Conservation (phyloP, 306 rosid species). For the Dryas drummondii region DNA sequence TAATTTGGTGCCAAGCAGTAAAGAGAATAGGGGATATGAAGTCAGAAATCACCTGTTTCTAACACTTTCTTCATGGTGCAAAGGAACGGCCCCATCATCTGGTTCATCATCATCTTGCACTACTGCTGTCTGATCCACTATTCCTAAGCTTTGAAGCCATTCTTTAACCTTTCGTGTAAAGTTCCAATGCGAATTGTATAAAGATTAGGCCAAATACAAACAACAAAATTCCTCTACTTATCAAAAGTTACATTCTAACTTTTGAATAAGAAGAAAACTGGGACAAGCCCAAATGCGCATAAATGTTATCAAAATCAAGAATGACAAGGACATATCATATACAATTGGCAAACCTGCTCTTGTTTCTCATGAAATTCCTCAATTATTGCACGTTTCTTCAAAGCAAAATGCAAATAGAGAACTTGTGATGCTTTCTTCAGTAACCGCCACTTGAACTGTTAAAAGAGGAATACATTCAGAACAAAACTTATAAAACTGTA, state of each 20-base stretch:
- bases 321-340: slow-evolving; percentile 4
- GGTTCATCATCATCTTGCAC: slow-evolving; percentile 82
- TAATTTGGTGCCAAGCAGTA: background rate
- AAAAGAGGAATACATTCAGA: background rate
- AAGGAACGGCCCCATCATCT: slow-evolving; percentile 73
- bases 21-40: background rate
- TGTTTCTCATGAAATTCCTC: slow-evolving; percentile 85
- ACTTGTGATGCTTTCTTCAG: slow-evolving; percentile 91
- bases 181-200: background rate
- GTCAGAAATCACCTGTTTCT: slow-evolving; percentile 52
- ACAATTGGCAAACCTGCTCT: slow-evolving; percentile 66
- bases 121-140: slow-evolving; percentile 70
- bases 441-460: slow-evolving; percentile 82
- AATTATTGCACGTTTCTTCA: slow-evolving; percentile 81
- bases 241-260: background rate
- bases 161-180: slow-evolving; percentile 63
- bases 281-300: background rate
- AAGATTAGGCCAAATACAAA: background rate
- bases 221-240: background rate
- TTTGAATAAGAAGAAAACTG: slow-evolving; percentile 10
- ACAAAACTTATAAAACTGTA: background rate
- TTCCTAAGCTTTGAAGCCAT: slow-evolving; percentile 88
- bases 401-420: slow-evolving; percentile 76
- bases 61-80: slow-evolving; percentile 58
- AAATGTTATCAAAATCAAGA: slow-evolving; percentile 10